Base-by-base conservation (phyloP, 2,329 filamentous ascomycete species). In the Botrytis pseudocinerea region DNA sequence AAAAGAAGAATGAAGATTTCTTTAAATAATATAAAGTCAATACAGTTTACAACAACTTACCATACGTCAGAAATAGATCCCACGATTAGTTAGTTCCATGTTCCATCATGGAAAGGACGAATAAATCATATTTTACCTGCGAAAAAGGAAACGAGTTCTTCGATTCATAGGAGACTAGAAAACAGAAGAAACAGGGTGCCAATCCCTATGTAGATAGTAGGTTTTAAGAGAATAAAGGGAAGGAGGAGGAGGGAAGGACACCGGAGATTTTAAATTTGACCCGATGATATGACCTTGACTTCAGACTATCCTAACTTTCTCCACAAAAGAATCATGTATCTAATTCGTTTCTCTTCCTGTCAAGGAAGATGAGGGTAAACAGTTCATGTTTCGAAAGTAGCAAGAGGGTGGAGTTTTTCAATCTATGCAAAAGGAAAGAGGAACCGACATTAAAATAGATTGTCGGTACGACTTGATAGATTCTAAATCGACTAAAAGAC, bases 111-210 rank as follows among this genome's bases (percentile, higher is more conserved):
- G 6, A 38, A 38, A 38, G 35, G 35, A 38, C 6, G 35, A 38
- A 38, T 38, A 38, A 38, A 38, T 38, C 35, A 38, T 38, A 38
- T 6, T 38, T 38, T 7, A 38, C 4, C 35, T 6, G 35, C 35
- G 7, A 38, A 38, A 38, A 38, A 38, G 35, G 35, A 38, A 38
- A 38, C 38, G 9, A 38, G 4, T n/a, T n/a, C 4, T n/a, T 51
- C 25, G 1, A 51, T 2, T 14, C 2, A 7, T 51, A n/a, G 2
- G 48, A 54, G 12, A n/a, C 48, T 16, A 1, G n/a, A 54, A 0
- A 54, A n/a, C 14, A 54, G 25, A n/a, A n/a, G 48, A n/a, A 51
- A 54, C 12, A 54, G 25, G 12, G 16, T 16, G 14, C 2, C 25
- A 54, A 2, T 16, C 25, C 12, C 6, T 16, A 16, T 12, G n/a